Evolutionary conservation across 305 asterid species (phyloP).

Genomic region (Fraxinus floribunda): DNA sequence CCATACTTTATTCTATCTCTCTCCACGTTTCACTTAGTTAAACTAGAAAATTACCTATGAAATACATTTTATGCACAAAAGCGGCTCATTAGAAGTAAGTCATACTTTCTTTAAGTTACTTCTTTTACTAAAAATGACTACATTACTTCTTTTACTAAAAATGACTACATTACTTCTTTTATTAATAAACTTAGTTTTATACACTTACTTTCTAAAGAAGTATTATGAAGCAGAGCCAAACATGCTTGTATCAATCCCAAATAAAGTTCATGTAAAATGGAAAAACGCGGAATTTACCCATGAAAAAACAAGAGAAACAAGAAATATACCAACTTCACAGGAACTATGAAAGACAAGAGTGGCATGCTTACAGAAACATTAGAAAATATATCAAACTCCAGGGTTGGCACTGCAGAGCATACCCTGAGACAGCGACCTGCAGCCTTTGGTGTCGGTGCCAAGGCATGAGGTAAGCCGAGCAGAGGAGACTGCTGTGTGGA

Average conservation of each 20-base stretch:
- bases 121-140: not conserved
- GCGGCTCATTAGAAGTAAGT: not conserved
- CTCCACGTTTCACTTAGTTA: not conserved
- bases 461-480: conserved; percentile 83
- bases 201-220: not conserved
- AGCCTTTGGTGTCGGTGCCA: conserved; percentile 61
- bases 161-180: not conserved
- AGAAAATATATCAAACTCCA: conserved; percentile 82
- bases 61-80: not conserved
- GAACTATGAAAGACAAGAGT: conserved; percentile 21
- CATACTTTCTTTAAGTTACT: not conserved
- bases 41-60: not conserved
- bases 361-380: conserved; percentile 58
- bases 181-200: not conserved
- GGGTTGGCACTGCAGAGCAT: conserved; percentile 95
- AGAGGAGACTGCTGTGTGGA: conserved; percentile 68
- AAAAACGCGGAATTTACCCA: conserved; percentile 1
- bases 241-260: not conserved
- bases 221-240: not conserved
- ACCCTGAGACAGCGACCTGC: conserved; percentile 98
- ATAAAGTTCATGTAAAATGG: not conserved
- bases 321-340: not conserved
- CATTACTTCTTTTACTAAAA: too few species aligned
- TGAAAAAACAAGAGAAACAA: not conserved
- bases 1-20: not conserved